These are phyloP conservation scores for Apodospora peruviana DNA, from an alignment of 495 filamentous ascomycete genomes.

Conservation along the genomic window DNA sequence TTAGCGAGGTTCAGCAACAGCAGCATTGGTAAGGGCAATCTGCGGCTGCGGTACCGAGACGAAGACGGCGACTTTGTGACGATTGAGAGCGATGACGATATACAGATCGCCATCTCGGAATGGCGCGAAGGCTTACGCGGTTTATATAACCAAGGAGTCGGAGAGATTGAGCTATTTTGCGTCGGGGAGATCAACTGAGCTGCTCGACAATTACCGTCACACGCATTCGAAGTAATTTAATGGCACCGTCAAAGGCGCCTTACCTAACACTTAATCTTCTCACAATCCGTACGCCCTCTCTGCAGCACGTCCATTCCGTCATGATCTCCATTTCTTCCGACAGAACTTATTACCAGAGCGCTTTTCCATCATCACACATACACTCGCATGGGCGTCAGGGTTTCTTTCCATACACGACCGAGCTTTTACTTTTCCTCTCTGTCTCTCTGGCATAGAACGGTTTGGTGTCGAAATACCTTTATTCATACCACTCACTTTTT, in stretches of 20 bases:
- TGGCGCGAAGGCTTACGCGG: constrained; percentile 74
- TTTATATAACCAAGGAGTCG: constrained; percentile 59
- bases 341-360: too few species aligned
- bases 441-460: too few species aligned
- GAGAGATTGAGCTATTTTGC: constrained; percentile 79
- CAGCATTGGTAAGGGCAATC: constrained; percentile 68
- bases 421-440: too few species aligned
- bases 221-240: too few species aligned
- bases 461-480: too few species aligned
- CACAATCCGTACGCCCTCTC: not conserved
- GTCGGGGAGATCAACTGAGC: constrained; percentile 29
- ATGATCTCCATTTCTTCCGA: too few species aligned
- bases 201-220: too few species aligned
- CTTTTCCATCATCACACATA: too few species aligned
- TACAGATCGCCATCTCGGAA: constrained; percentile 87
- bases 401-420: too few species aligned
- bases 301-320: too few species aligned
- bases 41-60: constrained; percentile 84
- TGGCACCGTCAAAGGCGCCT: not conserved
- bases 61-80: constrained; percentile 90
- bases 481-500: too few species aligned
- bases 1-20: constrained; percentile 74
- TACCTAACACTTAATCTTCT: not conserved
- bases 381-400: too few species aligned
- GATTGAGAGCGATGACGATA: constrained; percentile 91